Percentiles rank a stretch among this genome's conserved stretches.
Evolutionary conservation across 495 filamentous ascomycete genomes (phyloP).

Genomic region (Penicillium chermesinum): DNA sequence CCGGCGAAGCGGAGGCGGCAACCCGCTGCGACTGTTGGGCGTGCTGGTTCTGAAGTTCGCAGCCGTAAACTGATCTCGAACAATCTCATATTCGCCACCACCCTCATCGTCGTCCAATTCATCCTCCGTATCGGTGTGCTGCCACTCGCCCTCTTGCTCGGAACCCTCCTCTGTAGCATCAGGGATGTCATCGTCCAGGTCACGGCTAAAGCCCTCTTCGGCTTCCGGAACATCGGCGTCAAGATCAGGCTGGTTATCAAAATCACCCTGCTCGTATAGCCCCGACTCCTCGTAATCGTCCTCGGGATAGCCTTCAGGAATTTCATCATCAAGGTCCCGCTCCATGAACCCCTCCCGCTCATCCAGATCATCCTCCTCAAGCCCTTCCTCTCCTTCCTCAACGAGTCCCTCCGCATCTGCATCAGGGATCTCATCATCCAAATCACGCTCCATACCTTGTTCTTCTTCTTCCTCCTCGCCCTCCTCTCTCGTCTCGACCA

Average conservation of each 20-base stretch:
- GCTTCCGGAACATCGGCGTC: constrained; percentile 41
- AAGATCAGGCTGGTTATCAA: constrained; percentile 40
- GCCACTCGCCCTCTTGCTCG: constrained; percentile 42
- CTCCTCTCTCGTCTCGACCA: constrained; percentile 19
- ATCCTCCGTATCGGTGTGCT: constrained; percentile 81
- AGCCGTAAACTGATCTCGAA: constrained; percentile 19
- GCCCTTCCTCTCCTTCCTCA: constrained; percentile 39
- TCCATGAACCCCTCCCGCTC: constrained; percentile 43
- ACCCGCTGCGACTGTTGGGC: constrained; percentile 28
- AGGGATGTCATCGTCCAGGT: constrained; percentile 43
- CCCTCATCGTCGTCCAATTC: constrained; percentile 48
- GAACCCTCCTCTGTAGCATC: constrained; percentile 31
- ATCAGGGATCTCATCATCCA: constrained; percentile 47
- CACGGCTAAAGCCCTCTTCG: constrained; percentile 26
- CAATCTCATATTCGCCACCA: constrained; percentile 18
- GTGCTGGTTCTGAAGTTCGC: constrained; percentile 38
- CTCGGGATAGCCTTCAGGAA: constrained; percentile 44
- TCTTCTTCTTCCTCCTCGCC: constrained; percentile 29
- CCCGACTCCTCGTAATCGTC: constrained; percentile 41
- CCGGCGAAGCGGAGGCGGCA: constrained; percentile 19
- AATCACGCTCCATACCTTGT: constrained; percentile 41
- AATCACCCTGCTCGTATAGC: constrained; percentile 33
- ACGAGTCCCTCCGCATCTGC: constrained; percentile 35
- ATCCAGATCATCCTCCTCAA: constrained; percentile 32
- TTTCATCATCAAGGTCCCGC: constrained; percentile 48